Evolutionary conservation across 306 rosid genomes (phyloP), one percentile per base, ranked within the genome.

Genomic region (Cicer bijugum): DNA sequence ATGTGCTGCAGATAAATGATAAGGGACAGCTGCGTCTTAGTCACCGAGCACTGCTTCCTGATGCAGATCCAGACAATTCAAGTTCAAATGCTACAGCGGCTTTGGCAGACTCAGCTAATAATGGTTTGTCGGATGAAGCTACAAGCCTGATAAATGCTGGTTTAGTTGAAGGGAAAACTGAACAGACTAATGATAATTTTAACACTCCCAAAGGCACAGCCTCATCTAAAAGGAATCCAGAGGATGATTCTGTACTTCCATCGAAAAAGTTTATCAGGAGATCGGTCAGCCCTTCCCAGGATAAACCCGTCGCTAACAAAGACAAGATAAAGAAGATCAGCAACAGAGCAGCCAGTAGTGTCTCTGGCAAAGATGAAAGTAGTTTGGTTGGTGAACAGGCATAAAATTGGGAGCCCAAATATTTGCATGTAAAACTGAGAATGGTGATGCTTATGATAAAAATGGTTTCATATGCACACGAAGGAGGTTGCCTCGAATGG

Each of bases 11-110:
- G 98, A 85, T 83, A 82, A 94, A 94, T 85, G 96, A 87, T 33
- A 91, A 88, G 79, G 97, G 98, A 20, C 98, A 94, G 69, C 89
- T 94, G 83, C 98, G 98, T 83, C 92, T 94, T 76, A 94, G 98
- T 79, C 90, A 75, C 74, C 84, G 89, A 68, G 96, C 90, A 37
- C 43, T 94, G 86, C 95, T 89, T 87, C 97, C 96, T 7, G 90
- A 82, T 57, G 39, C 88, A n/a, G 85, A 82, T 83, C 63, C 78
- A 62, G 88, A 82, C 35, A 78, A 78, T 40, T 80, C 82, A 37
- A 78, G 78, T 38, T 76, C 84, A 16, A 78, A 74, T 82, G 83
- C 8, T 72, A 75, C 35, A 75, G 77, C 88, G 81, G 74, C 33
- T 23, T 23, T 23, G 33, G 4, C 33, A 23, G 33, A 23, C 33